Percentiles rank a stretch among this genome's conserved stretches.
Conservation (phyloP, 2,329 filamentous ascomycete genomes). For the Alternaria postmessia region DNA sequence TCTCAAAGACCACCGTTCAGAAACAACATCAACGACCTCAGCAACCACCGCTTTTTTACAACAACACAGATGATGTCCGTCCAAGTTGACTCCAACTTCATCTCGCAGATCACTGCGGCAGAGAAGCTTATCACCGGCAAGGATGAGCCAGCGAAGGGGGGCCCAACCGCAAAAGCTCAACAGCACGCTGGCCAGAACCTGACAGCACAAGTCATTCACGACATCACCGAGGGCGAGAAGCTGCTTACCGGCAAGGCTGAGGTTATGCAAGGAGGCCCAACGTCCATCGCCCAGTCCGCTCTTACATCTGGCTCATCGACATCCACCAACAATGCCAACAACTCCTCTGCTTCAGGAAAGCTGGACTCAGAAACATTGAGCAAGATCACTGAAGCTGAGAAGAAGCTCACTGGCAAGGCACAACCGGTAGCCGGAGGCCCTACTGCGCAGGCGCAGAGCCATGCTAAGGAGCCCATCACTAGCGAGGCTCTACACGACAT, state of each 20-base stretch:
- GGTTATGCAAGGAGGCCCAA: conserved; percentile 50
- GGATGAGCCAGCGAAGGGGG: conserved; percentile 46
- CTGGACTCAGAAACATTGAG: conserved; percentile 38
- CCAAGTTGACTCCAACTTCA: conserved; percentile 49
- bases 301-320: conserved; percentile 3
- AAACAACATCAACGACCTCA: conserved; percentile 10
- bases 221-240: conserved; percentile 55
- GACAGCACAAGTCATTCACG: conserved; percentile 47
- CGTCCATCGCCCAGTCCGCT: conserved; percentile 47
- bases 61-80: conserved; percentile 24
- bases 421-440: conserved; percentile 33
- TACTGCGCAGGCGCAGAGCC: conserved; percentile 42
- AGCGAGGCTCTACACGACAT: conserved; percentile 44
- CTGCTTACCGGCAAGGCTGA: conserved; percentile 48
- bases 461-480: conserved; percentile 39
- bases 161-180: conserved; percentile 55
- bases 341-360: conserved; percentile 19
- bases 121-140: conserved; percentile 53
- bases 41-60: conserved; percentile 19
- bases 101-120: conserved; percentile 52
- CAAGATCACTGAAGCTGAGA: conserved; percentile 44
- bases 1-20: neutral
- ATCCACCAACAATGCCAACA: conserved; percentile 2
- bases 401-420: conserved; percentile 34
- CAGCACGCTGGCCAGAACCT: conserved; percentile 46